Conservation (phyloP, 2,329 filamentous ascomycete genomes). For the Fusarium udum region DNA sequence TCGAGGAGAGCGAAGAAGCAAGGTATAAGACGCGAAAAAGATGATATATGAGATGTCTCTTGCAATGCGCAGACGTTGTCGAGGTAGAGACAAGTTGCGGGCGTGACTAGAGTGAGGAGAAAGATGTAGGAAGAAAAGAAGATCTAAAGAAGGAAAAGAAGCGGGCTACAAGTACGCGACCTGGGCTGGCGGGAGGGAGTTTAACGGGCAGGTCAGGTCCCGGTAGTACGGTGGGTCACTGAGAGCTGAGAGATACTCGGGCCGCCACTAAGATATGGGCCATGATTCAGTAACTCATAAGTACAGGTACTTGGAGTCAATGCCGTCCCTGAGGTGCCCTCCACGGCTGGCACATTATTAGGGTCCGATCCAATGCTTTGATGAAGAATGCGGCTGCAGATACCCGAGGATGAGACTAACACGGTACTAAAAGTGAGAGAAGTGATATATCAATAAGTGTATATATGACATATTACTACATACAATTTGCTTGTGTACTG, state of each 20-base stretch:
- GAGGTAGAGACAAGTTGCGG: conserved; percentile 8
- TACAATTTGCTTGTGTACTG: neutral
- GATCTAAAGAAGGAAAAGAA: conserved; percentile 34
- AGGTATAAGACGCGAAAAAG: conserved; percentile 27
- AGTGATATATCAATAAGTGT: neutral
- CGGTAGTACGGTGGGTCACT: conserved; percentile 38
- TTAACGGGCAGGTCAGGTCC: conserved; percentile 41
- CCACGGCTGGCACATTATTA: conserved; percentile 15
- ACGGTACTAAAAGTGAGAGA: neutral
- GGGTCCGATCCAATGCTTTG: conserved; percentile 2
- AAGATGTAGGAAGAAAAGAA: conserved; percentile 35
- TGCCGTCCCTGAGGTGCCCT: conserved; percentile 18
- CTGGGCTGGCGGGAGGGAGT: conserved; percentile 34
- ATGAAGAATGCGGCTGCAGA: conserved; percentile 2
- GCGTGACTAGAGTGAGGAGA: conserved; percentile 15
- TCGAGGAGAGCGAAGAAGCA: conserved; percentile 21
- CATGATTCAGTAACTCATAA: conserved; percentile 17
- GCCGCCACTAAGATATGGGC: neutral
- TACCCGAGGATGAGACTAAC: neutral
- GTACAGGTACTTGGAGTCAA: conserved; percentile 21
- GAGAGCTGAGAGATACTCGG: conserved; percentile 17
- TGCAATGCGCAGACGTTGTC: neutral
- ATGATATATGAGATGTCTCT: conserved; percentile 12
- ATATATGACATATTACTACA: neutral
- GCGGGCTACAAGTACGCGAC: conserved; percentile 42